Conservation (phyloP, 768 basidiomycete genomes). For the Serendipita vermifera region DNA sequence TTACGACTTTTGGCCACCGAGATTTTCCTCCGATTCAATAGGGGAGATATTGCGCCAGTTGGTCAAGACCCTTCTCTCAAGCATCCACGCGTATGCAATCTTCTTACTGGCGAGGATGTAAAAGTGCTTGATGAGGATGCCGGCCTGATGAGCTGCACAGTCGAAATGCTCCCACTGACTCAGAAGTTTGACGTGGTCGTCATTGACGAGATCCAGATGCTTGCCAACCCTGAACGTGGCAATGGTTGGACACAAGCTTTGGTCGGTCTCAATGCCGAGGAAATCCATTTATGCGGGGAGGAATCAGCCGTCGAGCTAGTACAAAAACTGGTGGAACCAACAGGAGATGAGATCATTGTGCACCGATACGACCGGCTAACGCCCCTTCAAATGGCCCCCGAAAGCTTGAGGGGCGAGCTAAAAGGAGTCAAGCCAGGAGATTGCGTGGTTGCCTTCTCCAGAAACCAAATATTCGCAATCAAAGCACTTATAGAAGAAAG, state of each 20-base stretch:
- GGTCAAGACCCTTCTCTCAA: constrained; percentile 39
- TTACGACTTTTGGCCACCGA: constrained; percentile 89
- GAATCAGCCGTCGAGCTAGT: constrained; percentile 82
- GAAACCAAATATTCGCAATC: constrained; percentile 59
- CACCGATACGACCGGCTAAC: constrained; percentile 80
- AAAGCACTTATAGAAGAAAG: constrained; percentile 57
- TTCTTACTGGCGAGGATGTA: constrained; percentile 85
- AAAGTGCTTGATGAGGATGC: constrained; percentile 49
- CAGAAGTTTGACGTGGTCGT: constrained; percentile 63
- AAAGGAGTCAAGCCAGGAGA: constrained; percentile 62
- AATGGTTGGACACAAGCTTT: constrained; percentile 73
- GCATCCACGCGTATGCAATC: constrained; percentile 57
- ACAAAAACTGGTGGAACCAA: constrained; percentile 47
- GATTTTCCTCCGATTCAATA: constrained; percentile 82
- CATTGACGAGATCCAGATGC: constrained; percentile 95
- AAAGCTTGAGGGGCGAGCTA: constrained; percentile 50
- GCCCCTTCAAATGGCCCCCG: constrained; percentile 57
- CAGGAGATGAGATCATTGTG: constrained; percentile 72
- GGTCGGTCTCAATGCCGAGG: constrained; percentile 57
- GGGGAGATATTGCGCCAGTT: constrained; percentile 71
- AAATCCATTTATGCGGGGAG: constrained; percentile 92
- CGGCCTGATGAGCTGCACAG: constrained; percentile 64
- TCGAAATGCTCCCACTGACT: constrained; percentile 67
- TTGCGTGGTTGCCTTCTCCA: constrained; percentile 78
- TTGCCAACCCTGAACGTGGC: constrained; percentile 67